These are phyloP conservation scores for Phaeosphaeria sp. DNA, from an alignment of 2,329 filamentous ascomycete species.

Conservation along the genomic window DNA sequence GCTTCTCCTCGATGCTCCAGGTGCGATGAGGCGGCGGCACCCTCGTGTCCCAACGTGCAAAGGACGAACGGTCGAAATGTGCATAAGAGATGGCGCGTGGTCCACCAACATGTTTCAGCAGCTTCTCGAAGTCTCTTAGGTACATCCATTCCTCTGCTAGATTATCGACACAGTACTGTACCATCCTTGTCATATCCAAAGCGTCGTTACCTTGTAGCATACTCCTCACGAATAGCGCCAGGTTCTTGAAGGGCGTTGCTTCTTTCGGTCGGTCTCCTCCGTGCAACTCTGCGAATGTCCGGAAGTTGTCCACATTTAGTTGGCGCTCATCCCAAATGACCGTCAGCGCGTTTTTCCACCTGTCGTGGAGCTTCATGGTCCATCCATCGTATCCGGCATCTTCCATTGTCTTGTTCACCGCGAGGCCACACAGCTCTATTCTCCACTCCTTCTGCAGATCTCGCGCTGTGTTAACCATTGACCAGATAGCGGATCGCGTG, in stretches of 20 bases:
- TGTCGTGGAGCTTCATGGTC: constrained; percentile 19
- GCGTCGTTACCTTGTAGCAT: constrained; percentile 26
- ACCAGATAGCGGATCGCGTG: constrained; percentile 10
- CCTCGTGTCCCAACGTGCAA: constrained; percentile 11
- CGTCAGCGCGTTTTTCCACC: constrained; percentile 8
- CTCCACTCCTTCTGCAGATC: constrained; percentile 11
- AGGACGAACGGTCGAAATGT: constrained; percentile 17
- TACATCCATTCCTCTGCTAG: constrained; percentile 25
- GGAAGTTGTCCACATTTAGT: constrained; percentile 11
- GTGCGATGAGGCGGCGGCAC: constrained; percentile 5
- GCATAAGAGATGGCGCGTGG: constrained; percentile 4
- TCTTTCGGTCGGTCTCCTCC: not conserved
- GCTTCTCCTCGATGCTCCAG: not conserved
- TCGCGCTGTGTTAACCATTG: constrained; percentile 25
- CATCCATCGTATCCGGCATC: constrained; percentile 21
- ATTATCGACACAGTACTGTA: constrained; percentile 22
- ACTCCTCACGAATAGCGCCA: constrained; percentile 19
- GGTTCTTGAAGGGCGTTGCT: constrained; percentile 23
- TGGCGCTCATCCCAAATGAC: constrained; percentile 13
- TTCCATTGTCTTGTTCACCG: constrained; percentile 26
- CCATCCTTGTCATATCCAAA: constrained; percentile 32
- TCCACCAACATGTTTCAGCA: constrained; percentile 17
- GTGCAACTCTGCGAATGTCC: not conserved
- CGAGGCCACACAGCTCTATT: constrained; percentile 16
- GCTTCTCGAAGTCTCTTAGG: constrained; percentile 23